A percentile compares a stretch with the other conserved stretches of the same genome.
Conservation (phyloP, 768 basidiomycete species). For the Clitopilus hobsonii region DNA sequence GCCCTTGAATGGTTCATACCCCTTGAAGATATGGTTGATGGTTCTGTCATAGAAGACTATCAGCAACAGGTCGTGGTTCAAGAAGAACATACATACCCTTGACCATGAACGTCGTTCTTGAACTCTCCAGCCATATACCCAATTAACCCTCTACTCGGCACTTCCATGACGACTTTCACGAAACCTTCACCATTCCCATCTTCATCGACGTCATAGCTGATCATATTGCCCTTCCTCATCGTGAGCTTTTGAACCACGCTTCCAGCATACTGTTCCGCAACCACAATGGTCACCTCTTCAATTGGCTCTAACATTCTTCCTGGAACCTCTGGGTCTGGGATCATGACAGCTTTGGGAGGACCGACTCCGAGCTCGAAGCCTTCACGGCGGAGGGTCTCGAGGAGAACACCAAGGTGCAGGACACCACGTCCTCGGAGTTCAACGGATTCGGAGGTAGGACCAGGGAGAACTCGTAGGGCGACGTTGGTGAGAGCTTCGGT, state of each 20-base stretch:
- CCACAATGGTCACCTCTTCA: constrained; percentile 40
- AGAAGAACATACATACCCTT: constrained; percentile 28
- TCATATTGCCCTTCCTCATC: constrained; percentile 46
- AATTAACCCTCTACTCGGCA: constrained; percentile 43
- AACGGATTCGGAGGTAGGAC: constrained; percentile 44
- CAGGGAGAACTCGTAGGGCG: constrained; percentile 43
- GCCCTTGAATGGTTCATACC: constrained; percentile 38
- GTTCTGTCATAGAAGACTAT: constrained; percentile 23
- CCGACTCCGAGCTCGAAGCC: constrained; percentile 44
- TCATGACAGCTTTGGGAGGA: constrained; percentile 47
- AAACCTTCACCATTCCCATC: constrained; percentile 27
- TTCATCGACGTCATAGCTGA: constrained; percentile 39
- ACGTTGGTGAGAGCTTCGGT: constrained; percentile 51
- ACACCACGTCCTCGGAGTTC: constrained; percentile 46
- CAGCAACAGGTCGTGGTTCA: no score
- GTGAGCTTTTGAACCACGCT: constrained; percentile 46
- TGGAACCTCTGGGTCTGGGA: constrained; percentile 24
- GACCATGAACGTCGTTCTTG: constrained; percentile 45
- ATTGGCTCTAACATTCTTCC: constrained; percentile 38
- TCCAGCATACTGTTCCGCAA: constrained; percentile 43
- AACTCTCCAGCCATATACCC: constrained; percentile 51
- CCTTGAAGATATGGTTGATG: constrained; percentile 51
- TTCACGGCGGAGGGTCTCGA: constrained; percentile 45
- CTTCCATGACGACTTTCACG: constrained; percentile 43
- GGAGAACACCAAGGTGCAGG: constrained; percentile 45